Base-by-base conservation (phyloP, 108 stramenopile species). In the Fistulifera pelliculosa region DNA sequence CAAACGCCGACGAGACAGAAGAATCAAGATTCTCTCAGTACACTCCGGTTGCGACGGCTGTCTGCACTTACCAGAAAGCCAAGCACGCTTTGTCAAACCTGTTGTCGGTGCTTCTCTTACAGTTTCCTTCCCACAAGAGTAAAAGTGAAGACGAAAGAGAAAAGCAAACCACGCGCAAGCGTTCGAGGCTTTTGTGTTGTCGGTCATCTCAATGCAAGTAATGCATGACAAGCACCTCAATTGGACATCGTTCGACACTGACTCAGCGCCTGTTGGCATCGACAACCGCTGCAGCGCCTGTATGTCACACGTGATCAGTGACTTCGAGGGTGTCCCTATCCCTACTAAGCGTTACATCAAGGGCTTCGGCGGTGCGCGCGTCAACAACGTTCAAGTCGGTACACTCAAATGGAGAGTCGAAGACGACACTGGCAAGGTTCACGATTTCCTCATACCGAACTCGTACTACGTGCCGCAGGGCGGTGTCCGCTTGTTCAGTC, bases 381-480 rank as follows among this genome's bases (percentile, higher is more conserved):
- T 24, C 28, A 31, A 18, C 7, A 22, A 47, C 1, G 25, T 61
- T 4, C 16, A 22, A 11, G 5, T n/a, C 15, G 66, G 53, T 1
- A 60, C 53, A 18, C 25, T 47, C 22, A 3, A 16, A 2, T 67
- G 61, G 61, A 53, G 49, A 1, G 24, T 55, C 13, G 39, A 62
- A 25, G 71, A 76, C 42, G 65, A 73, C 52, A 0, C 59, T 0
- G 74, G 71, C 1, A 23, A 23, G 18, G 0, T 43, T 0, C 74
- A 80, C 40, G 25, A 4, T 7, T 43, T 73, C 2, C 10, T 27
- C 4, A 60, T 76, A 12, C 60, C 66, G 19, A 66, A 73, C 49
- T 60, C 68, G 0, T 56, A 56, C 44, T 73, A 64, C 39, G 35
- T 69, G 7, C 68, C 71, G 14, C 26, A 47, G 7, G 12, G 54